Base-by-base conservation (phyloP, 352 stramenopile species). In the Pythium phragmitis region DNA sequence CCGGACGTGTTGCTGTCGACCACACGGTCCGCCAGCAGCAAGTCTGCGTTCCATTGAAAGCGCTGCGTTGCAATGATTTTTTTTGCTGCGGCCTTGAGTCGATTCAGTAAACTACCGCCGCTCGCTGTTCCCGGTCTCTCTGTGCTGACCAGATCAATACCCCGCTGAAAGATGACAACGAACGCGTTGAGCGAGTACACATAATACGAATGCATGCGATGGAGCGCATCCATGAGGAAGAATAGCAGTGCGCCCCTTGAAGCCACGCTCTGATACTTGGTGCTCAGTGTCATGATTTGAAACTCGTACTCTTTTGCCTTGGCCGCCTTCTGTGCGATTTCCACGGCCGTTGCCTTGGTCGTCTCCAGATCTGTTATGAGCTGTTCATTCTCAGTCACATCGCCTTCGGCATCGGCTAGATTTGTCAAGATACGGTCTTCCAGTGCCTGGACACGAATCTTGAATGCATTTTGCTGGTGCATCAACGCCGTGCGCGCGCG, bases 111-210 rank as follows among this genome's bases (percentile, higher is more conserved):
- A 1, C 75, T 78, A 39, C 79, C 74, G 13, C 67, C 63, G 16
- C 57, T 66, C 2, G 39, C 63, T 21, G 19, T 82, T 45, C 54
- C 61, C 41, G 39, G 37, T 14, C 80, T 85, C 13, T 85, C 73
- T 0, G 53, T 60, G 2, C 82, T 78, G 17, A 97, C 90, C 8
- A 94, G 53, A 58, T 98, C 94, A 37, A 98, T 98, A 48, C 90
- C 96, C 23, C 96, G 91, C 58, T 98, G 92, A 65, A 98, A 97
- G 61, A 98, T 97, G 19, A 95, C 88, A 11, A 97, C 94, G 68
- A 98, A 99, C 5, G 95, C 91, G 58, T 96, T 97, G 28, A 98
- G 76, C 14, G 89, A 98, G 65, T 98, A 98, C 55, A 97, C 94
- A 65, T 98, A 98, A 73, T 98, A 98, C 53, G 91, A 84, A 65